These are phyloP conservation scores for Hylodesmum podocarpum DNA, from an alignment of 306 rosid species.

Conservation along the genomic window DNA sequence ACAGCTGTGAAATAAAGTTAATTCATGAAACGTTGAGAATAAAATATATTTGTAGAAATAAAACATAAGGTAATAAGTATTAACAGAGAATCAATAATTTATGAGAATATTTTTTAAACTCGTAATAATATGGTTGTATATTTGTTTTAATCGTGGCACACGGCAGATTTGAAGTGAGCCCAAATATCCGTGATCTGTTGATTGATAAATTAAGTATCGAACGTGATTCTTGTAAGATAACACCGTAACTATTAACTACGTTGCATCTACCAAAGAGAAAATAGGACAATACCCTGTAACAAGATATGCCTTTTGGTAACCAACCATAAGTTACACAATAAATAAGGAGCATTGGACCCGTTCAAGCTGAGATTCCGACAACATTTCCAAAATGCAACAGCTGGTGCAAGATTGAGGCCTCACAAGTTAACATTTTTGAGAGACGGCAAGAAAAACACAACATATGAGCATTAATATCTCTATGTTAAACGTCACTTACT, in stretches of 20 bases:
- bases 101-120: too few species aligned
- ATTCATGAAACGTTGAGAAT: too few species aligned
- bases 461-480: background rate
- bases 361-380: constrained; percentile 24
- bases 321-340: constrained; percentile 11
- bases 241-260: background rate
- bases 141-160: background rate
- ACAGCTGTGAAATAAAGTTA: too few species aligned
- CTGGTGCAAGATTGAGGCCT: constrained; percentile 28
- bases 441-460: constrained; percentile 30
- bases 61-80: too few species aligned
- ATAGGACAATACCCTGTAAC: constrained; percentile 21
- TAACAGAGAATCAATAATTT: too few species aligned
- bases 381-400: constrained; percentile 30
- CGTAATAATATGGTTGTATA: too few species aligned
- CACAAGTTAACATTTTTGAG: background rate
- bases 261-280: constrained; percentile 11
- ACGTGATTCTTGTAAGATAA: constrained; percentile 4
- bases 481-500: constrained; percentile 11
- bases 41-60: too few species aligned
- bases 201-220: background rate
- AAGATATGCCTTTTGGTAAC: background rate
- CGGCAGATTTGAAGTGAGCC: constrained; percentile 13
- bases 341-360: background rate
- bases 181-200: constrained; percentile 18